phyloP scores from a whole-genome alignment of 2,329 filamentous ascomycete genomes.

The Fusarium xyrophilum region DNA sequence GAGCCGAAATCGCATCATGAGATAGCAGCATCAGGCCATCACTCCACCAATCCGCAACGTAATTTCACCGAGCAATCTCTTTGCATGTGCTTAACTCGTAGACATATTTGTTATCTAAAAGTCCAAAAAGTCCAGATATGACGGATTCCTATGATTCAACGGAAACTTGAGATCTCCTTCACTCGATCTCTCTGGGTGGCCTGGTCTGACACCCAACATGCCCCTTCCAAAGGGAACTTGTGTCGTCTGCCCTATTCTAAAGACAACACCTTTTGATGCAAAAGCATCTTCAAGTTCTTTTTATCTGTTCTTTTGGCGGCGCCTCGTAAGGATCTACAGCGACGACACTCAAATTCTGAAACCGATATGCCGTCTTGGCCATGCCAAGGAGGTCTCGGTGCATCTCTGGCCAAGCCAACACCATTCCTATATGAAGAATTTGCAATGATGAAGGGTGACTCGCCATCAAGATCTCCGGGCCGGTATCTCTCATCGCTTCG shows the following conservation, averaged over 20 bases:
- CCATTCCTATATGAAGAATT: slow-evolving; percentile 40
- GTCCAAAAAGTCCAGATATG: slow-evolving; percentile 22
- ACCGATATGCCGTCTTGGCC: slow-evolving; percentile 32
- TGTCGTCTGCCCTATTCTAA: slow-evolving; percentile 36
- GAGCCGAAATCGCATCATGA: not conserved
- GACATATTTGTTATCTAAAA: not conserved
- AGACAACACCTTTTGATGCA: slow-evolving; percentile 25
- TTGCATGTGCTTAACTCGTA: slow-evolving; percentile 3
- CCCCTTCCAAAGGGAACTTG: slow-evolving; percentile 39
- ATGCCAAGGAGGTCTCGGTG: slow-evolving; percentile 37
- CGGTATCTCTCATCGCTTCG: slow-evolving; percentile 25
- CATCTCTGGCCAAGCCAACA: slow-evolving; percentile 40
- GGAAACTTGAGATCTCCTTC: slow-evolving; percentile 33
- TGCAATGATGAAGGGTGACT: slow-evolving; percentile 37
- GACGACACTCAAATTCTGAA: slow-evolving; percentile 34
- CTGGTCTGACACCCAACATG: slow-evolving; percentile 39
- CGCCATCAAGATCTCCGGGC: slow-evolving; percentile 38
- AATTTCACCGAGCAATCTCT: not conserved
- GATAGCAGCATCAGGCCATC: not conserved
- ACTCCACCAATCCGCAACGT: not conserved
- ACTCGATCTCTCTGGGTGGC: slow-evolving; percentile 25
- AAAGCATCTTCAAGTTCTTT: slow-evolving; percentile 32
- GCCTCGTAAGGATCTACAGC: slow-evolving; percentile 39
- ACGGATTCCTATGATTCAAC: slow-evolving; percentile 21
- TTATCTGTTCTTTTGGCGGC: slow-evolving; percentile 26